Evolutionary conservation across 2,329 filamentous ascomycete species (phyloP), one percentile per base, ranked within the genome.

Genomic region (Sporothrix euskadiensis): DNA sequence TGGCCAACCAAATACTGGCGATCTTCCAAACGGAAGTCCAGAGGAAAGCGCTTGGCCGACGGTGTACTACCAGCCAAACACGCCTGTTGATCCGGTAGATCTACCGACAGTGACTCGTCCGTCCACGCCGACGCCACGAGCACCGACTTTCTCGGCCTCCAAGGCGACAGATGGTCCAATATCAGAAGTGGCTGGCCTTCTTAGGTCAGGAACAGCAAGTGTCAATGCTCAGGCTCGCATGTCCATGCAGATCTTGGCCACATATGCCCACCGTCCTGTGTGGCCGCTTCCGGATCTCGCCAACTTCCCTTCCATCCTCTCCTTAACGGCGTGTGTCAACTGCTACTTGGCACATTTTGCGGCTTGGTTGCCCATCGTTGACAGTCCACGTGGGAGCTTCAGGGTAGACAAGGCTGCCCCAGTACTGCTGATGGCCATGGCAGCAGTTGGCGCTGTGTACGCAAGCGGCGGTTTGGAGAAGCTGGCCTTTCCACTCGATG

Each of bases 21-120:
- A 69, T 10, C 30, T 69, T 14, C 66, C 66, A 1, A 69, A 69
- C 14, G 66, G 66, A 1, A 69, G 66, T n/a, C 66, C 66, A 6
- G 66, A 69, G 26, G 66, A 56, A 19, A 69, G 66, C 10, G 26
- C 49, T 9, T 69, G 66, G 66, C 66, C 66, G 16, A 56, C 66
- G 5, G 47, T 69, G 30, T 56, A 69, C 32, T 32, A 69, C 12
- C 66, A 63, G 32, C 35, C 66, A 4, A 56, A 69, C n/a, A 69
- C 66, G 6, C 66, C 66, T 0, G 49, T 56, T 1, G 66, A 56
- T 10, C 47, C 66, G 8, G 47, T 69, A 4, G 49, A 54, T 7
- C 30, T 69, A 3, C 66, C 66, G 14, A 39, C 57, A 6, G 57
- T 30, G 47, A 69, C 66, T 2, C 47, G 66, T 26, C 66, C 66